phyloP scores from a whole-genome alignment of 2,329 filamentous ascomycete species.

The Pleoardoris graminearum region DNA sequence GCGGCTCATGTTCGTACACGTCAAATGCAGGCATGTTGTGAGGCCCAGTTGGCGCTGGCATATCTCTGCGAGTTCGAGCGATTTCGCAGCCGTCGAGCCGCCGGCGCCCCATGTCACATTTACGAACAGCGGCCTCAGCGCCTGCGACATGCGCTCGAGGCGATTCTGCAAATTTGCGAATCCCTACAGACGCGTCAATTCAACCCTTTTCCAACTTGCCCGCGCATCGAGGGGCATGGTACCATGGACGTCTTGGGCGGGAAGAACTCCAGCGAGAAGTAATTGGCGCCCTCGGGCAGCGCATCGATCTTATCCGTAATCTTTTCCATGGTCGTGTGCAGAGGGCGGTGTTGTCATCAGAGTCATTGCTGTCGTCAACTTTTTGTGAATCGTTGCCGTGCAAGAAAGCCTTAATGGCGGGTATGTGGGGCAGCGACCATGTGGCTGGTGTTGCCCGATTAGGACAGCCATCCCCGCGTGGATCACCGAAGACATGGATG shows the following conservation, averaged over 20 bases:
- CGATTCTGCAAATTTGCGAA: conserved; percentile 92
- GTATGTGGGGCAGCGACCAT: conserved; percentile 26
- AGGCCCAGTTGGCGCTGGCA: conserved; percentile 90
- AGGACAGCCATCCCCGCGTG: background rate
- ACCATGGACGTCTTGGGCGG: conserved; percentile 94
- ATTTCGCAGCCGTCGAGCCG: conserved; percentile 87
- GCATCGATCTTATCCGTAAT: conserved; percentile 95
- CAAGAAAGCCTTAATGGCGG: conserved; percentile 19
- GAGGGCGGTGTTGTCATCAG: conserved; percentile 21
- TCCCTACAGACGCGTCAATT: conserved; percentile 55
- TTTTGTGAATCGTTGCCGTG: conserved; percentile 26
- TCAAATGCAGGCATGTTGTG: conserved; percentile 93
- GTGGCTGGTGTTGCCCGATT: conserved; percentile 2
- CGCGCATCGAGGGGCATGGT: conserved; percentile 31
- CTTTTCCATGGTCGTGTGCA: conserved; percentile 54
- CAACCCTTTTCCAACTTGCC: conserved; percentile 4
- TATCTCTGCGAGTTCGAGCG: conserved; percentile 90
- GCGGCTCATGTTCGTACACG: conserved; percentile 96
- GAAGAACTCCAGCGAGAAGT: conserved; percentile 99
- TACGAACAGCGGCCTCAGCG: conserved; percentile 88
- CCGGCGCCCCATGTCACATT: conserved; percentile 98
- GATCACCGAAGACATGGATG: no score
- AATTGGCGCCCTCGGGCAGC: conserved; percentile 76
- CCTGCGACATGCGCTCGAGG: conserved; percentile 91
- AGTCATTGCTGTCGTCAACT: conserved; percentile 34